Evolutionary conservation across 352 stramenopile species (phyloP).

Genomic region (Pythium aquatile): DNA sequence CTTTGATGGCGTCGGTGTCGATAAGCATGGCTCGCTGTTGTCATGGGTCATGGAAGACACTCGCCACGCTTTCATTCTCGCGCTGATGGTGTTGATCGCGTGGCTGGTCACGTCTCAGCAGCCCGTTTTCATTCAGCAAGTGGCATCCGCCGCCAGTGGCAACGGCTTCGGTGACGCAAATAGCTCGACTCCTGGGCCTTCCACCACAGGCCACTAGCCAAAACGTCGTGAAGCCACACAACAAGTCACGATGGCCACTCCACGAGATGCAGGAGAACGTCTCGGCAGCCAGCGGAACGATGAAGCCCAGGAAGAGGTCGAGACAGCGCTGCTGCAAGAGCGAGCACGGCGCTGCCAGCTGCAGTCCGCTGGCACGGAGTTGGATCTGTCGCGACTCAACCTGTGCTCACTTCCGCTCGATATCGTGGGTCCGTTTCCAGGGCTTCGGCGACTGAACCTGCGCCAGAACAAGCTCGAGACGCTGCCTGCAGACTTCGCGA

Average conservation of each 20-base stretch:
- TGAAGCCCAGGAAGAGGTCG: background rate
- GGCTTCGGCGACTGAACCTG: slow-evolving; percentile 45
- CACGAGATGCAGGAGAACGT: background rate
- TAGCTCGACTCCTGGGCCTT: slow-evolving; percentile 2
- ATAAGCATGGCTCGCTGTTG: slow-evolving; percentile 70
- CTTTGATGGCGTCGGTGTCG: slow-evolving; percentile 21
- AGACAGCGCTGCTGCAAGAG: slow-evolving; percentile 7
- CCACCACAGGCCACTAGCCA: background rate
- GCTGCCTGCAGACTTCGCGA: slow-evolving; percentile 36
- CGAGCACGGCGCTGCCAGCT: slow-evolving; percentile 26
- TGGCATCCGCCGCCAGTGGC: background rate
- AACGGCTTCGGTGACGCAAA: slow-evolving; percentile 6
- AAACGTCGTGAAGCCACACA: background rate
- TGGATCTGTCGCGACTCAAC: slow-evolving; percentile 50
- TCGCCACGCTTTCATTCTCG: slow-evolving; percentile 59
- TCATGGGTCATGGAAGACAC: slow-evolving; percentile 67
- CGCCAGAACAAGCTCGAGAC: slow-evolving; percentile 38
- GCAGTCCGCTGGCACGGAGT: slow-evolving; percentile 34
- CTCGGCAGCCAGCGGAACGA: background rate
- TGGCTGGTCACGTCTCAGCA: slow-evolving; percentile 51
- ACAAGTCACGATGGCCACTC: background rate
- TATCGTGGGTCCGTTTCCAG: slow-evolving; percentile 36
- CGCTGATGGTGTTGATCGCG: slow-evolving; percentile 55
- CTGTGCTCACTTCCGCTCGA: slow-evolving; percentile 38
- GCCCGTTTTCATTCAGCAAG: background rate